Evolutionary conservation across 2,329 filamentous ascomycete species (phyloP).

Genomic region (Diaporthe capsici): DNA sequence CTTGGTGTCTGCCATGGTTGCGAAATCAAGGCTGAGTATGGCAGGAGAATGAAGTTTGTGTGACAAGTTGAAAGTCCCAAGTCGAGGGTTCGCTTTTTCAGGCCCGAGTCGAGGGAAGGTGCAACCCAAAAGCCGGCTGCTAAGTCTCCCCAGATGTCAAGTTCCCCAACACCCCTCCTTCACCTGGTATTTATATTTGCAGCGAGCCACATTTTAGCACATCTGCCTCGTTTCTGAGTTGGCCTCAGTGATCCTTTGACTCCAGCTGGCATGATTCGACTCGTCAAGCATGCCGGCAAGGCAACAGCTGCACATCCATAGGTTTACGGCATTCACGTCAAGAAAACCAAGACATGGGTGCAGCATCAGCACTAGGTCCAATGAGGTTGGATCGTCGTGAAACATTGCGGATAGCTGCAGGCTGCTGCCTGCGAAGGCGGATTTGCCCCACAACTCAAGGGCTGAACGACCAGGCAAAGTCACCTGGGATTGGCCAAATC

Average conservation of each 20-base stretch:
- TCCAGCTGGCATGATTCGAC: not conserved
- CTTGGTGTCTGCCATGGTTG: conserved; percentile 31
- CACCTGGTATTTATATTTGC: not conserved
- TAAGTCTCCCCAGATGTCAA: not conserved
- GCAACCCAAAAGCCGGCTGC: not conserved
- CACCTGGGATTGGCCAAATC: not conserved
- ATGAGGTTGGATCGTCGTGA: not conserved
- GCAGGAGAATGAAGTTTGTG: not conserved
- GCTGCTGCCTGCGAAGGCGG: conserved; percentile 1
- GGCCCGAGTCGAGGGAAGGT: not conserved
- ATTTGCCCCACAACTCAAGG: not conserved
- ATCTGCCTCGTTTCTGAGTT: not conserved
- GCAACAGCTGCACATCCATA: conserved; percentile 16
- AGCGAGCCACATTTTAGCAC: not conserved
- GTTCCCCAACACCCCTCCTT: not conserved
- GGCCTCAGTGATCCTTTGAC: not conserved
- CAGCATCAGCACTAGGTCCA: conserved; percentile 17
- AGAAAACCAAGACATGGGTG: not conserved
- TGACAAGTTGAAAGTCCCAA: not conserved
- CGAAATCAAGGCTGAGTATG: no score
- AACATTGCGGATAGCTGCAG: not conserved
- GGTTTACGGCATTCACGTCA: not conserved
- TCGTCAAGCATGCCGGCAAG: not conserved
- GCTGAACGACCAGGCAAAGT: not conserved
- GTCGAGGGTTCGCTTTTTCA: not conserved